Evolutionary conservation across 768 basidiomycete species (phyloP), one percentile per base, ranked within the genome.

Genomic region (Epithele typhae): DNA sequence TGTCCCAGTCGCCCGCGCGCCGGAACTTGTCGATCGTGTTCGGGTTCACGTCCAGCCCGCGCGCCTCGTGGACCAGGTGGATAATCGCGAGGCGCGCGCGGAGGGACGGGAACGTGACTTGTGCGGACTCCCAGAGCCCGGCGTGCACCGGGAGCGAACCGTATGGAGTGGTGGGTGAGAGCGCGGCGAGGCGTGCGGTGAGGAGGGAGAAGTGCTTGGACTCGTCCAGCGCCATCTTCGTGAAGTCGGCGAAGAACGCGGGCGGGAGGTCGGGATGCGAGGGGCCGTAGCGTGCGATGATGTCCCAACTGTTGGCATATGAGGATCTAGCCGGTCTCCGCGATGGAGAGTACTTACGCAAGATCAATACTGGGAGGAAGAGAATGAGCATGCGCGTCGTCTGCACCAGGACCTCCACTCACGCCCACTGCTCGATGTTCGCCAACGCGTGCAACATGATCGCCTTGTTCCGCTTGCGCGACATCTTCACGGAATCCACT

Each of bases 341-440:
- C 7, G n/a, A n/a, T n/a, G 11, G 18, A 17, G 18, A 25, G 10
- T 14, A 68, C 82, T 61, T 55, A 84, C 78, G 86, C 84, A 10
- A 90, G 73, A 55, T 90, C 87, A 37, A 87, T 87, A 4, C 82
- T 84, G 34, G n/a, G 27, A 42, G 15, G 0, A 17, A 7, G 3
- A 9, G 23, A 51, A 12, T 46, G 41, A 6, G 5, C 4, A 6
- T n/a, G 30, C 15, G 18, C n/a, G 32, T 25, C 15, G 10, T 14
- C 17, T 22, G 15, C 7, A 22, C 1, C 30, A 15, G 18, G 6
- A n/a, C 7, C n/a, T n/a, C n/a, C 17, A 81, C 84, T 76, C 54
- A 86, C 77, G 90, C 90, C 85, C 87, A 92, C 62, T 89, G 88
- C 56, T 91, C 88, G 43, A 92, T 88, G 59, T 89, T 89, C 0